Evolutionary conservation across 2,329 filamentous ascomycete genomes (phyloP).

Genomic region (Fusarium agapanthi): DNA sequence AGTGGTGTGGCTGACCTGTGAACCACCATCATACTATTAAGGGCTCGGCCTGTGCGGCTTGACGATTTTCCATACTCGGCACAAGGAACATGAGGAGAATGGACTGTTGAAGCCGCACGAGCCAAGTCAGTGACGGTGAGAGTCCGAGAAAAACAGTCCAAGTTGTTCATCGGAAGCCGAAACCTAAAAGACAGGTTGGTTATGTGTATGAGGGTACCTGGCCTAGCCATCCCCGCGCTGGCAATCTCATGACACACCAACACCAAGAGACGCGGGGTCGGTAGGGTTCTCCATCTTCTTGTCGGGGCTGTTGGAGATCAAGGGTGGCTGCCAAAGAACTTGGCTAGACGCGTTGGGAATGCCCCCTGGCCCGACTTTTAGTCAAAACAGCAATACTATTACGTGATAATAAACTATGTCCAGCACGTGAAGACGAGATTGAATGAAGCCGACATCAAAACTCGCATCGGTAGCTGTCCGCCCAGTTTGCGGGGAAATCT

Average conservation of each 20-base stretch:
- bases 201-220: slow-evolving; percentile 4
- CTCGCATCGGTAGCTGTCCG: slow-evolving; percentile 11
- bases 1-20: slow-evolving; percentile 27
- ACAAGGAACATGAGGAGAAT: slow-evolving; percentile 3
- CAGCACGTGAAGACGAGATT: slow-evolving; percentile 34
- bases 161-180: slow-evolving; percentile 22
- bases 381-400: slow-evolving; percentile 39
- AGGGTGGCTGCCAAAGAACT: slow-evolving; percentile 30
- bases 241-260: slow-evolving; percentile 36
- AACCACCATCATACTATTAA: slow-evolving; percentile 13
- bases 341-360: slow-evolving; percentile 21
- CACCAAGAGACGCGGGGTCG: slow-evolving; percentile 32
- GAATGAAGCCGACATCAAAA: slow-evolving; percentile 15
- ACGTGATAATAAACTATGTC: slow-evolving; percentile 35
- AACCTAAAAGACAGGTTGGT: neutral
- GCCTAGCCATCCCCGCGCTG: slow-evolving; percentile 14
- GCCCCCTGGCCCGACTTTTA: slow-evolving; percentile 30
- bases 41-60: slow-evolving; percentile 20
- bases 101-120: slow-evolving; percentile 25
- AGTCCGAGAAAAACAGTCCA: slow-evolving; percentile 16
- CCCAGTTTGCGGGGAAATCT: slow-evolving; percentile 42
- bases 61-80: slow-evolving; percentile 1
- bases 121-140: slow-evolving; percentile 19
- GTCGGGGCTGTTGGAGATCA: slow-evolving; percentile 35
- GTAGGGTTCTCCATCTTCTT: slow-evolving; percentile 31